Evolutionary conservation across 2,329 filamentous ascomycete genomes (phyloP).

Genomic region (Tetracladium maxilliforme): DNA sequence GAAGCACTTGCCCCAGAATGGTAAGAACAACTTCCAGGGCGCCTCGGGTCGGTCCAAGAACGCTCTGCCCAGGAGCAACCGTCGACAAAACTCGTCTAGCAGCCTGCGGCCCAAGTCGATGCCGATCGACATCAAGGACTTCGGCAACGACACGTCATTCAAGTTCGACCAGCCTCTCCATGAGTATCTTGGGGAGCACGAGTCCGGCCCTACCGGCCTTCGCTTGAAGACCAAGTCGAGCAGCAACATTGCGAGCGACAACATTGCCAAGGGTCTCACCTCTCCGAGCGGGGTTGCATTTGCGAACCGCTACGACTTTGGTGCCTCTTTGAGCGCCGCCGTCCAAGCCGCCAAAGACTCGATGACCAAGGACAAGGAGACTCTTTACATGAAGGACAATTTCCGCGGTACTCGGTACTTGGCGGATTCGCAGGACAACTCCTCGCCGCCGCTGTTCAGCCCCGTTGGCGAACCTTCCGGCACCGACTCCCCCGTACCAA

Average conservation of each 20-base stretch:
- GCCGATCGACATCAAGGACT: conserved; percentile 35
- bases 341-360: conserved; percentile 59
- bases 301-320: conserved; percentile 89
- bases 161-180: conserved; percentile 39
- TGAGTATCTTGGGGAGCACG: conserved; percentile 48
- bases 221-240: conserved; percentile 47
- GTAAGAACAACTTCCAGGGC: conserved; percentile 36
- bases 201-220: conserved; percentile 35
- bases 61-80: conserved; percentile 54
- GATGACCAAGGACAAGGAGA: conserved; percentile 13
- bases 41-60: conserved; percentile 32
- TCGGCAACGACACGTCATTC: conserved; percentile 22
- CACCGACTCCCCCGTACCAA: conserved; percentile 34
- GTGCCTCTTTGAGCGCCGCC: conserved; percentile 75
- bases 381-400: conserved; percentile 7
- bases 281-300: conserved; percentile 59
- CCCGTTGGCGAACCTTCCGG: conserved; percentile 13
- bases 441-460: neutral
- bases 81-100: conserved; percentile 29
- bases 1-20: conserved; percentile 49
- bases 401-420: conserved; percentile 3
- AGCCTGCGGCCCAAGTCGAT: conserved; percentile 49
- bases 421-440: neutral
- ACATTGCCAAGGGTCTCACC: conserved; percentile 20
- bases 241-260: conserved; percentile 31